Evolutionary conservation across 805 yeast species (phyloP).

Genomic region (Blastobotrys parvus): DNA sequence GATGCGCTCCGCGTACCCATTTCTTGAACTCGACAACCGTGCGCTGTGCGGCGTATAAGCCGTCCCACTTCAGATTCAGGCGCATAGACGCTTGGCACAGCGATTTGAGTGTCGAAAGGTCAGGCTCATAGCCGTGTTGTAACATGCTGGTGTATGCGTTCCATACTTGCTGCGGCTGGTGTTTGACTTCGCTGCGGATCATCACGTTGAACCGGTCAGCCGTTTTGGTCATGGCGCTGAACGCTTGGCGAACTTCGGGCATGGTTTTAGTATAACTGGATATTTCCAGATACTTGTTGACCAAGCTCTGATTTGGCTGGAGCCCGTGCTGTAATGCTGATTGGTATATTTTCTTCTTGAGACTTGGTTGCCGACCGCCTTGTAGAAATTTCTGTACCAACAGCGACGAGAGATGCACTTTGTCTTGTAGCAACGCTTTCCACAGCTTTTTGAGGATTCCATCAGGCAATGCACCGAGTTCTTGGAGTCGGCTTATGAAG

Average conservation of each 20-base stretch:
- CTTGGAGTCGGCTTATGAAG: slow-evolving; percentile 14
- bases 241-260: not conserved
- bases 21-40: slow-evolving; percentile 49
- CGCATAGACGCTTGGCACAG: slow-evolving; percentile 42
- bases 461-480: slow-evolving; percentile 15
- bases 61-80: slow-evolving; percentile 38
- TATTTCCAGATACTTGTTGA: not conserved
- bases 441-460: slow-evolving; percentile 13
- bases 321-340: not conserved
- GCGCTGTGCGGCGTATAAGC: slow-evolving; percentile 47
- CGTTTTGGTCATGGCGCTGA: not conserved
- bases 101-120: slow-evolving; percentile 31
- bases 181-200: not conserved
- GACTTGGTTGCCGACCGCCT: not conserved
- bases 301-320: not conserved
- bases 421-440: slow-evolving; percentile 9
- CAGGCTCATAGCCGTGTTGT: slow-evolving; percentile 22
- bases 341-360: not conserved
- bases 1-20: slow-evolving; percentile 30
- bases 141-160: slow-evolving; percentile 23
- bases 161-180: slow-evolving; percentile 20
- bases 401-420: slow-evolving; percentile 8
- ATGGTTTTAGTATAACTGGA: not conserved
- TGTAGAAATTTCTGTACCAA: slow-evolving; percentile 8
- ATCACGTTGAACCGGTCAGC: not conserved